These are phyloP conservation scores for Apiotrichum sp. DNA, from an alignment of 1,284 basidiomycete genomes.

Conservation along the genomic window DNA sequence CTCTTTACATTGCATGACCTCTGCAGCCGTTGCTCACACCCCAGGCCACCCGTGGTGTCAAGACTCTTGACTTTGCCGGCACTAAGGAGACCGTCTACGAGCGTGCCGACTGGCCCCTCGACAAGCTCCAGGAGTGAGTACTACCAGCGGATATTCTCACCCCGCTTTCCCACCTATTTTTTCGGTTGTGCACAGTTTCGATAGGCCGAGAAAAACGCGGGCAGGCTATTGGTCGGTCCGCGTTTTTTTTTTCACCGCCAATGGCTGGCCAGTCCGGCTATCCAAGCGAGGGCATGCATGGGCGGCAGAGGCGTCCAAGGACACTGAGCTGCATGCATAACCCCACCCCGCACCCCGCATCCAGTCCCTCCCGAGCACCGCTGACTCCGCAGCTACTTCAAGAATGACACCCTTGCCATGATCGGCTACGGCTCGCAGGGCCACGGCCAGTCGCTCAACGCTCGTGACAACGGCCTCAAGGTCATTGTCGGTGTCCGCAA, in stretches of 20 bases:
- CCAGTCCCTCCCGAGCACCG: background rate
- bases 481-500: constrained; percentile 99
- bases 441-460: constrained; percentile 97
- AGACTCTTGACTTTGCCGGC: constrained; percentile 97
- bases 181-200: background rate
- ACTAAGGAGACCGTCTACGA: constrained; percentile 95
- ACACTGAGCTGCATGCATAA: too few relatives aligned
- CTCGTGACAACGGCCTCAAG: constrained; percentile 97
- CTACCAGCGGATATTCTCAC: background rate
- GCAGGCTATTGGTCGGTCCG: background rate
- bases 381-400: constrained; percentile 64
- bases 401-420: constrained; percentile 97
- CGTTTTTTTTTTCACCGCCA: background rate
- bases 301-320: too few relatives aligned
- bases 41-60: constrained; percentile 65
- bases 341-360: too few relatives aligned
- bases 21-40: constrained; percentile 1
- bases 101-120: constrained; percentile 94
- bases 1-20: too few relatives aligned
- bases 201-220: background rate
- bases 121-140: constrained; percentile 82
- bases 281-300: too few relatives aligned
- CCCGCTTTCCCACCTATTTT: background rate
- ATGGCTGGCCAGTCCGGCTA: too few relatives aligned
- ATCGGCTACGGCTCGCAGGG: constrained; percentile 98